Evolutionary conservation across 2,329 filamentous ascomycete species (phyloP), one percentile per base, ranked within the genome.

Genomic region (Colletotrichum plurivorum): DNA sequence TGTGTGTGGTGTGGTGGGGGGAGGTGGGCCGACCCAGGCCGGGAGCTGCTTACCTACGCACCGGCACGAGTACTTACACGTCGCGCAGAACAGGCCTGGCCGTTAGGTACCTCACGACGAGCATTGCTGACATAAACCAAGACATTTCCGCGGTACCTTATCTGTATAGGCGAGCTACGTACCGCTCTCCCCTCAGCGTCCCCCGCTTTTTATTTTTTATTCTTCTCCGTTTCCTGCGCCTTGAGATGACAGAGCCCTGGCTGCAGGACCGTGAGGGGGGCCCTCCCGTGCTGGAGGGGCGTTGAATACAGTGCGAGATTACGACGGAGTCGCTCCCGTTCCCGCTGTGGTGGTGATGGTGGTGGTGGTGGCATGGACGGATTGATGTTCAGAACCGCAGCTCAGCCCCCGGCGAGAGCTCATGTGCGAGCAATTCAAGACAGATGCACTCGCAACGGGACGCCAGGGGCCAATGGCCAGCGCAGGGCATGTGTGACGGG

Each of bases 181-280:
- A 59, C 31, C 41, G 13, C 7, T 27, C 36, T 41, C 22, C 41
- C n/a, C 41, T 13, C 5, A 51, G 46, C 31, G 18, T 51, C 46
- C 41, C 46, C n/a, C 20, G n/a, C 41, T 55, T 57, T 58, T 46
- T n/a, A 49, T 39, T 25, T 48, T 22, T 41, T 56, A 15, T n/a
- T 63, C 36, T 48, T 41, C 25, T 41, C 54, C 45, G 43, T 39
- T 31, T 16, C 39, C 22, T 41, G 27, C 53, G 53, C 61, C 36
- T 59, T 43, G 27, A 68, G 61, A 65, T 55, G 48, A 59, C 54
- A 54, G 65, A 68, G 46, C 61, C 39, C 46, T 54, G 53, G 39
- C 53, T 22, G 18, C 31, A 51, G 58, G 58, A 63, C 51, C 46
- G 46, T 9, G 46, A 52, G 62, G 53, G 62, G 53, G 36, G 31